phyloP scores from a whole-genome alignment of 306 rosid genomes.

The Inga oerstediana region DNA sequence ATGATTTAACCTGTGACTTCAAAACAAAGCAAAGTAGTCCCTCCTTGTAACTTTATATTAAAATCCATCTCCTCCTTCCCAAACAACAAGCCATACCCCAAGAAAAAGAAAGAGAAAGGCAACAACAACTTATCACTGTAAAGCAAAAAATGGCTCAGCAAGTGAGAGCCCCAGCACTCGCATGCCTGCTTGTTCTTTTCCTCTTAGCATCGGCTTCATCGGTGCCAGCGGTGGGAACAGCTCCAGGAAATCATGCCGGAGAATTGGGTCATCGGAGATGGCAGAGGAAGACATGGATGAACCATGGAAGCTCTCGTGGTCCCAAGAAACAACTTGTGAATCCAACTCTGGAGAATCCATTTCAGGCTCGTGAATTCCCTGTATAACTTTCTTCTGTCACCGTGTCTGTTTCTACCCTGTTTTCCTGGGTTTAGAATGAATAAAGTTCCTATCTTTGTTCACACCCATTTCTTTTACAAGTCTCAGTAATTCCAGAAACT shows the following conservation, averaged over 20 bases:
- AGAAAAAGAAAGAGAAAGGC: constrained; percentile 26
- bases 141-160: constrained; percentile 47
- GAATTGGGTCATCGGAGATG: constrained; percentile 19
- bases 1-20: constrained; percentile 61
- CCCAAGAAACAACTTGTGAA: constrained; percentile 62
- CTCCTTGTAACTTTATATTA: constrained; percentile 38
- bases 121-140: constrained; percentile 7
- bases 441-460: constrained; percentile 30
- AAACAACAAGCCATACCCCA: constrained; percentile 1
- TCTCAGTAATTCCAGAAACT: constrained; percentile 11
- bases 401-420: not conserved
- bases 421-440: constrained; percentile 16
- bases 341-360: constrained; percentile 46
- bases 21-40: constrained; percentile 60
- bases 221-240: constrained; percentile 22
- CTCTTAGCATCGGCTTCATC: constrained; percentile 40
- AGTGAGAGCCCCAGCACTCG: constrained; percentile 37
- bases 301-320: constrained; percentile 77
- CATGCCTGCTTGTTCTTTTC: constrained; percentile 48
- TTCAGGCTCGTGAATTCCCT: constrained; percentile 53
- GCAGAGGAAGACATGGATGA: constrained; percentile 63
- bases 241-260: constrained; percentile 12
- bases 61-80: not conserved
- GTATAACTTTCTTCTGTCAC: constrained; percentile 36
- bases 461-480: constrained; percentile 17